These are phyloP conservation scores for Penicillium ochrochloron DNA, from an alignment of 495 filamentous ascomycete genomes.

Conservation along the genomic window DNA sequence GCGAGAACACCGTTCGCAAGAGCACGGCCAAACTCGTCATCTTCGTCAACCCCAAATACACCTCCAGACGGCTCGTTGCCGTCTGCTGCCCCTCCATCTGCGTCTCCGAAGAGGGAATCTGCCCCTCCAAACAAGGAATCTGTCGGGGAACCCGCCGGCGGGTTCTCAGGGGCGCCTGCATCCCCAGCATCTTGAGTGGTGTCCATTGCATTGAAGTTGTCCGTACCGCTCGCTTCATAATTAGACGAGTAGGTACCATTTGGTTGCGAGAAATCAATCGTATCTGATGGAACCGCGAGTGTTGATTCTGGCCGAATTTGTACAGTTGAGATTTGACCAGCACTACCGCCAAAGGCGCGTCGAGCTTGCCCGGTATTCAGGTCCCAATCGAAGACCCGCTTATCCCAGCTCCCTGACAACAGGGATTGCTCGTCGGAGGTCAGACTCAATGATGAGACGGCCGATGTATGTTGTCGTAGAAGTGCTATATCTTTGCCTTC, in stretches of 20 bases:
- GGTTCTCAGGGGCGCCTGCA: conserved; percentile 40
- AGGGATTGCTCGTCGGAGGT: conserved; percentile 85
- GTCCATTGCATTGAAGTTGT: conserved; percentile 49
- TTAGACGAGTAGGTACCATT: conserved; percentile 75
- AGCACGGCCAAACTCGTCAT: conserved; percentile 82
- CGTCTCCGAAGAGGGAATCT: conserved; percentile 79
- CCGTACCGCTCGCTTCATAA: conserved; percentile 49
- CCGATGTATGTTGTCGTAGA: conserved; percentile 84
- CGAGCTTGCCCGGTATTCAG: conserved; percentile 81
- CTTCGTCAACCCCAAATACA: conserved; percentile 74
- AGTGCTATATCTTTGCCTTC: conserved; percentile 86
- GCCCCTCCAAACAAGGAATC: conserved; percentile 67
- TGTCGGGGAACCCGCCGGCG: conserved; percentile 66
- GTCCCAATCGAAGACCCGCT: conserved; percentile 92
- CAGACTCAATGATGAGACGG: conserved; percentile 85
- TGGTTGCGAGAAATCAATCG: conserved; percentile 56
- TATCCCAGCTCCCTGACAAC: conserved; percentile 96
- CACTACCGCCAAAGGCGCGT: conserved; percentile 74
- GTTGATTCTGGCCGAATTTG: conserved; percentile 81
- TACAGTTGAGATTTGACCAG: conserved; percentile 84
- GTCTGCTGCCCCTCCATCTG: conserved; percentile 61
- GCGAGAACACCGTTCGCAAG: conserved; percentile 65
- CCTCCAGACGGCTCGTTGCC: conserved; percentile 60
- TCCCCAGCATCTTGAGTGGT: conserved; percentile 48
- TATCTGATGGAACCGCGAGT: conserved; percentile 73